Base-by-base conservation (phyloP, 371 early-diverging fungal genomes). In the Saksenaea vasiformis region DNA sequence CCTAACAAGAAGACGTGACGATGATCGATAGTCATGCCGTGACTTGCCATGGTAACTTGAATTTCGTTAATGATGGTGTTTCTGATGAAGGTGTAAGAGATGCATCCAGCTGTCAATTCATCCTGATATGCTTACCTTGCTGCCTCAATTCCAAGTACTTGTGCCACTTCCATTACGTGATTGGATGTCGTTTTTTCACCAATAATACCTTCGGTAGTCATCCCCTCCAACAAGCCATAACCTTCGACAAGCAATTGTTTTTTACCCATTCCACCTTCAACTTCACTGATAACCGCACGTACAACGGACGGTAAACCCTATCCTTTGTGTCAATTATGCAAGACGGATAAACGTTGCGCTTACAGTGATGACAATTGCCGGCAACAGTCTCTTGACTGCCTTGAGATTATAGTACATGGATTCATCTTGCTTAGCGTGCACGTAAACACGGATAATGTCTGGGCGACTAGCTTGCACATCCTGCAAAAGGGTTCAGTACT, bases 1-100 rank as follows among this genome's bases (percentile, higher is more conserved):
- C 96, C 98, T 38, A 99, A 79, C 64, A 99, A 84, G 93, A 95
- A 96, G 54, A 99, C 90, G 78, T 99, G 99, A 24, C 99, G 93
- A 54, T 86, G 88, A 84, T 99, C 98, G 59, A 99, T 95, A 19
- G 95, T 95, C 90, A 99, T 97, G 58, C 96, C 94, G 86, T 98
- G 95, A 66, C 78, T 85, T n/a, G 78, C 72, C 90, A 98, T 96
- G 22, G 94, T 95, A 61, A 86, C 83, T 65, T 88, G 78, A 72
- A 99, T 94, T 80, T 97, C 95, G 31, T 90, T 76, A 64, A 94
- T 91, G 66, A 97, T 96, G 1, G 90, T 89, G 53, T 77, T 80
- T 73, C 85, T 81, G 60, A 31, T 15, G 19, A 31, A 9, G 27
- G 7, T 14, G 15, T 36, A 34, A 67, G 38, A n/a, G 27, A 59